Base-by-base conservation (phyloP, 176 grass and related monocot genomes). In the Puya raimondii region DNA sequence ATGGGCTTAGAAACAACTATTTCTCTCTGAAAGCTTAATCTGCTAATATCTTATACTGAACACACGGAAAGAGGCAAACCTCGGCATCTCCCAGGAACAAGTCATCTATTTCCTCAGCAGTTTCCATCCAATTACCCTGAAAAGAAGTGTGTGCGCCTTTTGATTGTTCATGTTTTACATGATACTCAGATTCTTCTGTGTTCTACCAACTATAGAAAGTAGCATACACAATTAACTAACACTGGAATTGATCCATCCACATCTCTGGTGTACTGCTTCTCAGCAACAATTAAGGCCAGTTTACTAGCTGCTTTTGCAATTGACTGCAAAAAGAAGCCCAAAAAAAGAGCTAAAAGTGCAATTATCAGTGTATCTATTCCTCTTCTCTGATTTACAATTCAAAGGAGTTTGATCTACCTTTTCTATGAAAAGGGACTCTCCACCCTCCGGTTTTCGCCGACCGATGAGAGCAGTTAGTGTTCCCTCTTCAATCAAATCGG, bases 31-130 rank as follows among this genome's bases (percentile, higher is more conserved):
- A 42, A 42, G 4, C 33, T 42, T 42, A 42, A 42, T 42, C 33
- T 42, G 33, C 33, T 6, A 42, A 42, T 42, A 42, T 42, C 6
- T 5, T 42, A 42, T 42, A 42, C 1, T 7, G 33, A 42, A 7
- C 33, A 42, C 33, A 8, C 4, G 4, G 5, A 7, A 4, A 21
- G 61, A 51, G 21, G 10, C 11, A 42, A 49, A 89, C 92, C 92
- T 96, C 92, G 6, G 88, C 88, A 49, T 96, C 92, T 3, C 92
- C 92, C 50, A 96, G 79, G 76, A 96, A 96, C 73, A 92, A 57
- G 76, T 96, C 86, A 50, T 96, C 88, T 12, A 92, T 96, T 74
- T 87, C 83, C 72, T 96, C 88, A 59, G 88, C 92, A 21, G 86
- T 91, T 47, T 82, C 73, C 13, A 96, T 84, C 92, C 92, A 96